These are phyloP conservation scores for Suillus fuscotomentosus DNA, from an alignment of 768 basidiomycete genomes.

Conservation along the genomic window DNA sequence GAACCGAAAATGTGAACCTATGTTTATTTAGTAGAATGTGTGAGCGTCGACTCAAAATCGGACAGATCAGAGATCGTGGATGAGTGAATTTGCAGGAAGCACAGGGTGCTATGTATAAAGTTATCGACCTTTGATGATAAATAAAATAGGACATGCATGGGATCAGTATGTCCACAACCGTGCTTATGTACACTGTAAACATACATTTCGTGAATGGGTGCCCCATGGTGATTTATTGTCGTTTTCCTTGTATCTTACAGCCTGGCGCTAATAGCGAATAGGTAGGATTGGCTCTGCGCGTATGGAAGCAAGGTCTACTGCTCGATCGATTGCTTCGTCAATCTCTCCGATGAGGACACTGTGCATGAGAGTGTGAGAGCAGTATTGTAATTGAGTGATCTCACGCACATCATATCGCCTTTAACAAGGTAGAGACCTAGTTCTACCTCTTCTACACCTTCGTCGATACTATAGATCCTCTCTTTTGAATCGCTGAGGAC, in stretches of 20 bases:
- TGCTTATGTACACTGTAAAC: slow-evolving; percentile 4
- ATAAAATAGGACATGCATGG: not conserved
- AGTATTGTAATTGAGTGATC: not conserved
- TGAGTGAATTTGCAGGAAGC: not conserved
- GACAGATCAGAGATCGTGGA: not conserved
- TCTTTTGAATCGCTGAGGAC: slow-evolving; percentile 94
- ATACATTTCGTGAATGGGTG: not conserved
- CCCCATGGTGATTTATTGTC: not conserved
- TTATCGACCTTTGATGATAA: not conserved
- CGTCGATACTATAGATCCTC: slow-evolving; percentile 87
- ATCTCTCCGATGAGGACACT: slow-evolving; percentile 83
- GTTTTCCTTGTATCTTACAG: not conserved
- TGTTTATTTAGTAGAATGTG: not conserved
- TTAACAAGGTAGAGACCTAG: slow-evolving; percentile 96
- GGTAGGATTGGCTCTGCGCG: slow-evolving; percentile 86
- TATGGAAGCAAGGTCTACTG: slow-evolving; percentile 72
- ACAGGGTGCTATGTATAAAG: slow-evolving; percentile 1
- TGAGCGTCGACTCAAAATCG: not conserved
- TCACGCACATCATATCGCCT: slow-evolving; percentile 94
- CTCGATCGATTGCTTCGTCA: slow-evolving; percentile 77
- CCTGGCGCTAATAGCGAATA: slow-evolving; percentile 60
- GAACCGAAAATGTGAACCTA: not conserved
- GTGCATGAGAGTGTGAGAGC: slow-evolving; percentile 18
- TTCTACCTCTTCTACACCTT: slow-evolving; percentile 91
- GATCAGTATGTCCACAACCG: not conserved